Evolutionary conservation across 78 protist genomes (phyloP), one percentile per base, ranked within the genome.

Genomic region (Chrysochromulina tobinii): DNA sequence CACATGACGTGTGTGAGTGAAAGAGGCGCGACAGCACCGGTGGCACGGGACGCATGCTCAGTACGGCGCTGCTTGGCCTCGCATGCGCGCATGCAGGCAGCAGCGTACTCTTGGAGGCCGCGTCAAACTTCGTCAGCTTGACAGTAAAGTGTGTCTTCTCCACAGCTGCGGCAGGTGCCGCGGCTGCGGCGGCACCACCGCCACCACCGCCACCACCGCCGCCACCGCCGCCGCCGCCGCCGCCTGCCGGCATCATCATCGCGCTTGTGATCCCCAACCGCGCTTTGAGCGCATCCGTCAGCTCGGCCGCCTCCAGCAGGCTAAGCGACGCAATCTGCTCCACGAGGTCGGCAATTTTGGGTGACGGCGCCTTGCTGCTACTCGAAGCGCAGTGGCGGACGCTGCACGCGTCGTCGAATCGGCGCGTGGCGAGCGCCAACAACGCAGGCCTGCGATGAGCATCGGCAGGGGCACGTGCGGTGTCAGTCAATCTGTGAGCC

Each of bases 121-220:
- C 50, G 18, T 57, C 75, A 17, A 61, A 86, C 2, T 0, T 5
- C 54, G n/a, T 17, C 17, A 86, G 61, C 57, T 38, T 58, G 48
- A 86, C 90, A 27, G 17, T 61, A 48, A 61, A 86, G 8, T 2
- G 8, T 12, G 90, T 61, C 77, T 86, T 86, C 77, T 58, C 90
- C 2, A 61, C 79, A 0, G 7, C 75, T 2, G 57, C 90, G 50
- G 1, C 59, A 58, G 1, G 61, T 1, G 54, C 77, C 8, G 53
- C 90, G 0, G 55, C 14, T 50, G 90, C 61, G 17, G 79, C 79
- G 3, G 79, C 57, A 3, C 59, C 81, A 1, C 23, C 77, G 48
- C 75, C 53, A 64, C 79, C 72, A 61, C 6, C 18, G 75, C 55
- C 2, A 59, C 77, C 1, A 27, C 90, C 75, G n/a, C 57, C 3